phyloP scores from a whole-genome alignment of 2,329 filamentous ascomycete genomes.

The Cytospora piceae region DNA sequence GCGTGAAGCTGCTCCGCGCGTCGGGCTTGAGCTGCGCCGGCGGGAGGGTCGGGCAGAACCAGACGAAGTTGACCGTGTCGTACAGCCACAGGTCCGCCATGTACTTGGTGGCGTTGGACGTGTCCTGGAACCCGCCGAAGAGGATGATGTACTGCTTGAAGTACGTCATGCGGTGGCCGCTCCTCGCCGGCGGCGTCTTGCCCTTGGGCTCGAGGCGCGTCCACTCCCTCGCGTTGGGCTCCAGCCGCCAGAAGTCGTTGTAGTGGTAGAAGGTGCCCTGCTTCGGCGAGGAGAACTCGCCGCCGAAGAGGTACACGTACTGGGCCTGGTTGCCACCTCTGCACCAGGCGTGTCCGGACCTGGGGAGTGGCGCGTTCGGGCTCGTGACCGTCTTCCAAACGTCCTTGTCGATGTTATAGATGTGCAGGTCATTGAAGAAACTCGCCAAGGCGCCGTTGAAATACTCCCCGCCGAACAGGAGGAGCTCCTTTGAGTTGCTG shows the following conservation, averaged over 20 bases:
- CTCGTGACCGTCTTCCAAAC: slow-evolving; percentile 91
- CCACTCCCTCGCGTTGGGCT: slow-evolving; percentile 86
- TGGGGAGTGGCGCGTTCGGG: slow-evolving; percentile 87
- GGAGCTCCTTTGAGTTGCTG: slow-evolving; percentile 81
- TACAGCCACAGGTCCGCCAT: slow-evolving; percentile 94
- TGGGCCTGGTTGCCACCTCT: slow-evolving; percentile 79
- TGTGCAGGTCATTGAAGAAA: slow-evolving; percentile 68
- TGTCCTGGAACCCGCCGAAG: slow-evolving; percentile 97
- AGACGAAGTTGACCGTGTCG: slow-evolving; percentile 84
- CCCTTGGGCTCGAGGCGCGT: slow-evolving; percentile 80
- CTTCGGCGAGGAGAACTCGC: slow-evolving; percentile 95
- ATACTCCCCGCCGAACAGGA: slow-evolving; percentile 93
- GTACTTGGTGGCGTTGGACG: slow-evolving; percentile 92
- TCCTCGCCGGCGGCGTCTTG: slow-evolving; percentile 80
- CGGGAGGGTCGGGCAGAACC: slow-evolving; percentile 77
- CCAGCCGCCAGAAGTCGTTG: slow-evolving; percentile 95
- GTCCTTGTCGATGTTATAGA: slow-evolving; percentile 79
- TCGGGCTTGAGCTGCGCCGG: slow-evolving; percentile 86
- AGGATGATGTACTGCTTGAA: slow-evolving; percentile 97
- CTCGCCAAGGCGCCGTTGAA: slow-evolving; percentile 88
- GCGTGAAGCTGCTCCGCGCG: slow-evolving; percentile 85
- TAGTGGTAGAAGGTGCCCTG: slow-evolving; percentile 99
- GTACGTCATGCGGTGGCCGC: slow-evolving; percentile 93
- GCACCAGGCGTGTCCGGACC: slow-evolving; percentile 94
- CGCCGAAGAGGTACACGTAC: slow-evolving; percentile 89